These are phyloP conservation scores for Agrostemma githago DNA, from an alignment of 148 eudicot genomes.

Conservation along the genomic window DNA sequence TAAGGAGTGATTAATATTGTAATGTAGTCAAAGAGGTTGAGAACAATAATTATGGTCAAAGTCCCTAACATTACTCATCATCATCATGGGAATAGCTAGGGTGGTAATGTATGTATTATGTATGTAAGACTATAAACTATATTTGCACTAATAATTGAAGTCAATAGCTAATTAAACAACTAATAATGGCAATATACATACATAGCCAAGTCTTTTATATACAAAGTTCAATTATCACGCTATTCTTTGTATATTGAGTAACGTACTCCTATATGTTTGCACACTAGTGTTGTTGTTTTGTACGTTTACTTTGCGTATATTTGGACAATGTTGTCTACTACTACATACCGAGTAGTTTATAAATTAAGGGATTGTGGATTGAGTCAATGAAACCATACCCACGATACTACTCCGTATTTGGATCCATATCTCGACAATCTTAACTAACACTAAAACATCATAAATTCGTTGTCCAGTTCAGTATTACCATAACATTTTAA, in stretches of 20 bases:
- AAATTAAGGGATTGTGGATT: too few species aligned
- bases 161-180: slow-evolving; percentile 2
- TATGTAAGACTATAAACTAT: slow-evolving; percentile 15
- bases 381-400: too few species aligned
- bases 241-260: background rate
- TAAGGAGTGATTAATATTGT: background rate
- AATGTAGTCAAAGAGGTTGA: slow-evolving; percentile 23
- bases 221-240: background rate
- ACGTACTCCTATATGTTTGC: background rate
- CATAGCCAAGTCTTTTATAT: background rate
- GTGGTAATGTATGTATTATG: slow-evolving; percentile 7
- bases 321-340: too few species aligned
- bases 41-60: slow-evolving; percentile 35
- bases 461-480: too few species aligned
- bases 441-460: too few species aligned
- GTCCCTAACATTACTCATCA: slow-evolving; percentile 26
- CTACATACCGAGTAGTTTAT: too few species aligned
- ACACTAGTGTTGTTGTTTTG: background rate
- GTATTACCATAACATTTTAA: too few species aligned
- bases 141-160: slow-evolving; percentile 4
- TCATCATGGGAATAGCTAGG: background rate
- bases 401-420: too few species aligned
- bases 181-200: background rate
- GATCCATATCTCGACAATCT: too few species aligned
- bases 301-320: too few species aligned